These are phyloP conservation scores for Umbelopsis ramanniana DNA, from an alignment of 192 early-diverging fungal species.

Conservation along the genomic window DNA sequence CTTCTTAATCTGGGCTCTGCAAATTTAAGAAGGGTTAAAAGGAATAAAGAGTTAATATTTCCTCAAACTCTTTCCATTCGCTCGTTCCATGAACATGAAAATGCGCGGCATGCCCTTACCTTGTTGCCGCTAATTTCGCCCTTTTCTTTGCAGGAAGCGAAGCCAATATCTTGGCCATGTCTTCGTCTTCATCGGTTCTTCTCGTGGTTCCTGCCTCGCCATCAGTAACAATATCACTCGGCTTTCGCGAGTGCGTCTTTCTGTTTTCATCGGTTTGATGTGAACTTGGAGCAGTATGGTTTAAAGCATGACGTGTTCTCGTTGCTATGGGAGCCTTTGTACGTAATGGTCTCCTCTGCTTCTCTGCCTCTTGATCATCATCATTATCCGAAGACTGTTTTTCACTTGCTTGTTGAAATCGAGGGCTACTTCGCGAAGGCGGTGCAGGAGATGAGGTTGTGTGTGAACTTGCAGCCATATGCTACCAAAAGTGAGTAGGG, in stretches of 20 bases:
- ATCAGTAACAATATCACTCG: not conserved
- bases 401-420: not conserved
- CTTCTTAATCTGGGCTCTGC: not conserved
- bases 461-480: conserved; percentile 11
- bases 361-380: not conserved
- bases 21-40: not conserved
- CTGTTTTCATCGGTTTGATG: not conserved
- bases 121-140: conserved; percentile 7
- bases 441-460: not conserved
- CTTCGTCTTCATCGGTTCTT: not conserved
- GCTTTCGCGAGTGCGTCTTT: not conserved
- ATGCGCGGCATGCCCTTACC: not conserved
- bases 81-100: no score
- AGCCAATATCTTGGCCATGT: not conserved
- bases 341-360: not conserved
- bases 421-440: conserved; percentile 16
- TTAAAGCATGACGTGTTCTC: not conserved
- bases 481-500: not conserved
- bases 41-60: not conserved
- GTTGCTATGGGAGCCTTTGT: conserved; percentile 15
- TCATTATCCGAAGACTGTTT: not conserved
- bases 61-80: no score
- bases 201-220: not conserved
- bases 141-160: conserved; percentile 10
- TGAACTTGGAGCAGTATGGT: not conserved